Evolutionary conservation across 2,329 filamentous ascomycete species (phyloP), one percentile per base, ranked within the genome.

Genomic region (Dactylellina parvicollis): DNA sequence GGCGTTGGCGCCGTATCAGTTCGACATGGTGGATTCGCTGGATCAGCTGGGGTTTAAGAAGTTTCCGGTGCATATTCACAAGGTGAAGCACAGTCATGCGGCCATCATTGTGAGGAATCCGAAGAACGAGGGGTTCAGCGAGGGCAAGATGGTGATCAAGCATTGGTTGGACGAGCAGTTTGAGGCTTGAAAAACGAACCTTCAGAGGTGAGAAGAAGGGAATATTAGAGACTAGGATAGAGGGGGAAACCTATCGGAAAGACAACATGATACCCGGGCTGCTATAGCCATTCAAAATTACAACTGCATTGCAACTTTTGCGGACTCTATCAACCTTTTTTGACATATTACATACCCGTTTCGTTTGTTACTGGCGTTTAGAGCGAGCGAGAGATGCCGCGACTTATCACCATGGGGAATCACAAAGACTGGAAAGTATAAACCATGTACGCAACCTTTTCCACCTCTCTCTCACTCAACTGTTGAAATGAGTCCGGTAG

Each of bases 81-180:
- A 92, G 4, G 85, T 88, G 61, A 82, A 84, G n/a, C 92, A 96
- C 79, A 91, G 87, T 71, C 94, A 98, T 80, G 94, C 93, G 0
- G 93, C 93, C 2, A 96, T 98, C 50, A 91, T 98, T 75, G 88
- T 96, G 34, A 86, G 94, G 36, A 86, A 84, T 74, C 80, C 80
- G 67, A 86, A 90, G 38, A 88, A 87, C 79, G 82, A 85, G 56
- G 82, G 81, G 0, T 96, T 92, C 77, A 83, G 85, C 1, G 93
- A 98, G 81, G 94, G 94, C 0, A 87, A 85, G 78, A 80, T 91
- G 10, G 91, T 97, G 32, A 83, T 95, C 64, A 85, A 84, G 77
- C 94, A 98, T 82, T 98, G 91, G 90, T 82, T 92, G 1, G 85
- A 89, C 57, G 85, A 89, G 49, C 89, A 89, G 78, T 97, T 98